Conservation (phyloP, 1,284 basidiomycete genomes). For the Clitocybe nebularis region DNA sequence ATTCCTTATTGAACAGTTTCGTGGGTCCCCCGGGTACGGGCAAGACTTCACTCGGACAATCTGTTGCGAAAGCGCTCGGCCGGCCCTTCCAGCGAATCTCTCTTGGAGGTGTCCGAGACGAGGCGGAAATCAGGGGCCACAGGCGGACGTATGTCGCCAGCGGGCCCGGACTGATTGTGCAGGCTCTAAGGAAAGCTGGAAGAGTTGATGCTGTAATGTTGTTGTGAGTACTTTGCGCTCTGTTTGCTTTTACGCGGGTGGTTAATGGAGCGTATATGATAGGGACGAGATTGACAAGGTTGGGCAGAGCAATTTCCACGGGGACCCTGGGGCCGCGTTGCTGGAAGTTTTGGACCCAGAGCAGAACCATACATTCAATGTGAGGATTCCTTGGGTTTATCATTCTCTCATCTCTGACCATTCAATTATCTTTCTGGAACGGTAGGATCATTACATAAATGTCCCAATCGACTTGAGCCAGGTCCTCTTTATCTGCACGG, state of each 20-base stretch:
- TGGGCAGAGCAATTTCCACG: constrained; percentile 81
- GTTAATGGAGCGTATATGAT: too few relatives aligned
- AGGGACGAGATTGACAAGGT: constrained; percentile 89
- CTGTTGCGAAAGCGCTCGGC: constrained; percentile 77
- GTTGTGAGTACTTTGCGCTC: constrained; percentile 54
- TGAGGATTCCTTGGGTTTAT: constrained; percentile 29
- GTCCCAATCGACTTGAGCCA: constrained; percentile 87
- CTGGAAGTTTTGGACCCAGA: constrained; percentile 91
- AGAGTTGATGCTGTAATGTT: constrained; percentile 77
- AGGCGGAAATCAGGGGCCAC: constrained; percentile 88
- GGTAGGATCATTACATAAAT: constrained; percentile 86
- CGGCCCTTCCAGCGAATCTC: constrained; percentile 91
- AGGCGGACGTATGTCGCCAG: constrained; percentile 89
- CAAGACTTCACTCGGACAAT: constrained; percentile 84
- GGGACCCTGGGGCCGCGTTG: constrained; percentile 84
- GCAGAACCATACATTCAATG: constrained; percentile 83
- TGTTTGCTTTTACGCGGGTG: too few relatives aligned
- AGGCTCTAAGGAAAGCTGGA: constrained; percentile 85
- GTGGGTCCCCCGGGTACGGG: constrained; percentile 83
- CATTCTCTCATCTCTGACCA: constrained; percentile 2
- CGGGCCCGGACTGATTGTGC: constrained; percentile 83
- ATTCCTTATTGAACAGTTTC: constrained; percentile 44
- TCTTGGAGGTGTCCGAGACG: constrained; percentile 88
- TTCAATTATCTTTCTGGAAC: neutral
- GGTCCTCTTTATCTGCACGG: constrained; percentile 88